Conservation (phyloP, 345 rosid genomes). For the Syzygium grande region DNA sequence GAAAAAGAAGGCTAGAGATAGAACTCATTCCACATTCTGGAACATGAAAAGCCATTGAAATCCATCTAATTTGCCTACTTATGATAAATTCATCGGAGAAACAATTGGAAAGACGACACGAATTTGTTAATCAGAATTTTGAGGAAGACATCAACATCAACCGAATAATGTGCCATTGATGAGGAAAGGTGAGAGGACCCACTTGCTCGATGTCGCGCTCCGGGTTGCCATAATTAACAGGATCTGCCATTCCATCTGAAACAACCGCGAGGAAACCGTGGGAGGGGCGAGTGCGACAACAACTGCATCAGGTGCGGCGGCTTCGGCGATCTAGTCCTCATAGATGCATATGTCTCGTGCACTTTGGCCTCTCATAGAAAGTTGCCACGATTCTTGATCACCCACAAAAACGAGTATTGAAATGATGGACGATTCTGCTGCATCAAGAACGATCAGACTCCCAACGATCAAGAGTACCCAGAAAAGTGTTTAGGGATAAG, state of each 20-base stretch:
- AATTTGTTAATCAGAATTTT: not conserved
- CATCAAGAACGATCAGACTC: not conserved
- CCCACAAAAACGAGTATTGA: not conserved
- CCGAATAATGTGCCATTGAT: not conserved
- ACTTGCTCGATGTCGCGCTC: slow-evolving; percentile 92
- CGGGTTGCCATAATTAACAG: slow-evolving; percentile 55
- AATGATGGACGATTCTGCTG: not conserved
- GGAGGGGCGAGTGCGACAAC: slow-evolving; percentile 13
- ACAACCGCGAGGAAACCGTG: slow-evolving; percentile 30
- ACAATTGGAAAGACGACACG: not conserved
- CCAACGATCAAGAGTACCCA: not conserved
- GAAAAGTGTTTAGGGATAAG: not conserved
- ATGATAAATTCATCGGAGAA: not conserved
- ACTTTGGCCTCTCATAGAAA: not conserved
- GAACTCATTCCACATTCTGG: not conserved
- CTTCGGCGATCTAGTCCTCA: slow-evolving; percentile 74
- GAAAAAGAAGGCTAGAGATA: not conserved
- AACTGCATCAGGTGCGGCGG: slow-evolving; percentile 44
- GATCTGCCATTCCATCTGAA: slow-evolving; percentile 99
- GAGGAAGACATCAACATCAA: not conserved
- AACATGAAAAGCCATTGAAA: not conserved
- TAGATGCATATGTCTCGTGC: slow-evolving; percentile 52
- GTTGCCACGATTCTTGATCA: not conserved
- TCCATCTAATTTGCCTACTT: not conserved
- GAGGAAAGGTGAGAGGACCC: not conserved